Evolutionary conservation across 2,329 filamentous ascomycete species (phyloP).

Genomic region (Tolypocladium inflatum): DNA sequence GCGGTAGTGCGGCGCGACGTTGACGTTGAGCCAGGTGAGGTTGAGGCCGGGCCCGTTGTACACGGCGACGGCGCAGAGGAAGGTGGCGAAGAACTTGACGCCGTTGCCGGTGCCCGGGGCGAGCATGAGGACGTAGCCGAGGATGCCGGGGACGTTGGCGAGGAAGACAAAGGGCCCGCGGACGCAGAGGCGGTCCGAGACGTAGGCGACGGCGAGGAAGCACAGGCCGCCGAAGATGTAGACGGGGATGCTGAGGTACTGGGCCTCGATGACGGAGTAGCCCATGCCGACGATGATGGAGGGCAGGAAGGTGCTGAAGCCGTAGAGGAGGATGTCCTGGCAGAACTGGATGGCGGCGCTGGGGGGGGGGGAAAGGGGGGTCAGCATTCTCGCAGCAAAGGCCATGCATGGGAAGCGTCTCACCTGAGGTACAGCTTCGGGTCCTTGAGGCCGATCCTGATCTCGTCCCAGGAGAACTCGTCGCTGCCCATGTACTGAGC

Average conservation of each 20-base stretch:
- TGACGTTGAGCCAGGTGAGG: slow-evolving; percentile 35
- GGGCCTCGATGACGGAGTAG: slow-evolving; percentile 38
- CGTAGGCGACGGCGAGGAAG: slow-evolving; percentile 33
- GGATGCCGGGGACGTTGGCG: slow-evolving; percentile 38
- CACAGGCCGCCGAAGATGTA: slow-evolving; percentile 37
- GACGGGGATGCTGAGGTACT: slow-evolving; percentile 48
- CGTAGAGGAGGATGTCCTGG: slow-evolving; percentile 42
- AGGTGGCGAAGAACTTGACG: slow-evolving; percentile 39
- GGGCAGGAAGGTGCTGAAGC: slow-evolving; percentile 50
- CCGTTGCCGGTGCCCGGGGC: slow-evolving; percentile 33
- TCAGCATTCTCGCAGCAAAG: not conserved
- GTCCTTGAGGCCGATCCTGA: slow-evolving; percentile 35
- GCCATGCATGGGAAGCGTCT: not conserved
- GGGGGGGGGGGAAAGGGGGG: not conserved
- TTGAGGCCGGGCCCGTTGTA: slow-evolving; percentile 39
- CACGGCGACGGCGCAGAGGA: slow-evolving; percentile 34
- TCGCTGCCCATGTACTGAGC: slow-evolving; percentile 38
- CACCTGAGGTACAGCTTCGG: slow-evolving; percentile 41
- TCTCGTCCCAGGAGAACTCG: slow-evolving; percentile 39
- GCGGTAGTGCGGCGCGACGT: slow-evolving; percentile 33
- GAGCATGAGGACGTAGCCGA: slow-evolving; percentile 40
- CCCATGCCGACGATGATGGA: slow-evolving; percentile 43
- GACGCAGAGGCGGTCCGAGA: slow-evolving; percentile 32
- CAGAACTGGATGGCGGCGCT: slow-evolving; percentile 38
- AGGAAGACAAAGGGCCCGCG: slow-evolving; percentile 42